Evolutionary conservation across 768 basidiomycete genomes (phyloP), one percentile per base, ranked within the genome.

Genomic region (Russula sp.): DNA sequence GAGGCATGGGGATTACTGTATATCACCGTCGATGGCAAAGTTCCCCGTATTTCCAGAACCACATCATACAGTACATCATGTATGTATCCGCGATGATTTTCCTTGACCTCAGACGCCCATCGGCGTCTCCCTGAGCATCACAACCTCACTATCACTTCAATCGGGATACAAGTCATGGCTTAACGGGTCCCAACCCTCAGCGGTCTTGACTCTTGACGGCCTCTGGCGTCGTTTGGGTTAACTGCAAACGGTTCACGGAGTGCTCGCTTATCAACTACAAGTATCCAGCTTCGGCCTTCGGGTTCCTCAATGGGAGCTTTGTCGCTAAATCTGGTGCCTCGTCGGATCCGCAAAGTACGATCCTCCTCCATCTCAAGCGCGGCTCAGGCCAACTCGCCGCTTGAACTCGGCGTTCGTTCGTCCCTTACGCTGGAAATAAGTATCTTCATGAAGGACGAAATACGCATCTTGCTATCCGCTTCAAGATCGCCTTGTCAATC

Each of bases 401-500:
- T n/a, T n/a, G n/a, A n/a, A n/a, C n/a, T 99, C 97, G 98, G 73
- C 22, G 55, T 38, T 34, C 30, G 30, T 30, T 28, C 51, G 24
- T 16, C 26, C 44, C 32, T 50, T 44, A n/a, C 38, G 30, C 36
- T 30, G 22, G 52, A 52, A 46, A 34, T 14, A 20, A 40, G 9
- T 11, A 10, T 9, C n/a, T 52, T 66, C 1, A 22, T 50, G 11
- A 48, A 14, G 5, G 54, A 32, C 20, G 44, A 32, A 54, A 50
- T 20, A 72, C 84, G 56, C 71, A 90, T 96, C 96, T n/a, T n/a
- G n/a, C n/a, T 30, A 30, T 30, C 28, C 52, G 96, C 97, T 80
- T 98, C 90, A 3, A 99, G 81, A 75, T 98, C 11, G 92, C 93
- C 74, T 99, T 96, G 76, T 99, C 96, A 28, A 98, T 80, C 74